Evolutionary conservation across 306 rosid species (phyloP).

Genomic region (Casuarina glauca): DNA sequence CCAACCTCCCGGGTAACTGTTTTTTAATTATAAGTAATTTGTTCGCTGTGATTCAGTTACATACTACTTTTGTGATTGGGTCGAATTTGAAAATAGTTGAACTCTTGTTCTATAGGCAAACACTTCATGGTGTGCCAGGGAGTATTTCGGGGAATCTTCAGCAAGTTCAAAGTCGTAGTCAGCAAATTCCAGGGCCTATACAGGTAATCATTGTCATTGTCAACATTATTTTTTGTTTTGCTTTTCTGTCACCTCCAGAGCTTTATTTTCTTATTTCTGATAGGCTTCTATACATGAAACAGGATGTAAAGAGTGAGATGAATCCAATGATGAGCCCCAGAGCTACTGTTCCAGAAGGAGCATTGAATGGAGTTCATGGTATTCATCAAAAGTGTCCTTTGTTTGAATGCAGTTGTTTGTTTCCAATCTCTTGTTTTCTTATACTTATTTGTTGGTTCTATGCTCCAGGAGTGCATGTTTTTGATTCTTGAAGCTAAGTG

Average conservation of each 20-base stretch:
- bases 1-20: constrained; percentile 62
- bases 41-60: constrained; percentile 18
- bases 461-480: background rate
- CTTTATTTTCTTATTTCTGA: constrained; percentile 20
- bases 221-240: background rate
- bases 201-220: constrained; percentile 38
- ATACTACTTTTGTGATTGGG: constrained; percentile 2
- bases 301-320: constrained; percentile 53
- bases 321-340: constrained; percentile 40
- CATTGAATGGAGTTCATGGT: constrained; percentile 49
- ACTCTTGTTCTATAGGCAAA: constrained; percentile 51
- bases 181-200: constrained; percentile 46
- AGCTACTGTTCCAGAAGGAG: constrained; percentile 44
- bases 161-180: constrained; percentile 50
- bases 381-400: constrained; percentile 13
- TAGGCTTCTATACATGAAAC: constrained; percentile 34
- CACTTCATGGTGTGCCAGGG: constrained; percentile 39
- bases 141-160: constrained; percentile 43
- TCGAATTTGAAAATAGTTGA: constrained; percentile 29
- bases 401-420: constrained; percentile 8
- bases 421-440: background rate
- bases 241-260: constrained; percentile 2
- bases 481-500: background rate
- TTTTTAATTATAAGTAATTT: background rate
- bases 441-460: background rate